Evolutionary conservation across 768 basidiomycete species (phyloP), one percentile per base, ranked within the genome.

Genomic region (Tylopilus subfusipes): DNA sequence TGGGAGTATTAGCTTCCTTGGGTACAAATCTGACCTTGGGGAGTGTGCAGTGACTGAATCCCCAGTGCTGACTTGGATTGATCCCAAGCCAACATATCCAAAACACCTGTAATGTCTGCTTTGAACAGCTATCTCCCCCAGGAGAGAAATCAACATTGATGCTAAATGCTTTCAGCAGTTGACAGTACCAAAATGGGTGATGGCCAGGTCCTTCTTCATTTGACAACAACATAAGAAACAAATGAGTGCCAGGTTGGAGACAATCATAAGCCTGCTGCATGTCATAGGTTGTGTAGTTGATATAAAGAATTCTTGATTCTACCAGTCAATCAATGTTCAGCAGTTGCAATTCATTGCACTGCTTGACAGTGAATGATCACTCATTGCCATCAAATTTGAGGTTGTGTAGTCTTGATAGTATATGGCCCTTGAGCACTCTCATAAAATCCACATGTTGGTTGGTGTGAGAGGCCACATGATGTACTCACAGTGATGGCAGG

Each of bases 111-210:
- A n/a, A n/a, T n/a, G n/a, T n/a, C n/a, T n/a, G n/a, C n/a, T n/a
- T n/a, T n/a, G n/a, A n/a, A n/a, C n/a, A n/a, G n/a, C n/a, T n/a
- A n/a, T n/a, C n/a, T n/a, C n/a, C n/a, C n/a, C n/a, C n/a, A n/a
- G n/a, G n/a, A n/a, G n/a, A n/a, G n/a, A n/a, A n/a, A n/a, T 25
- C 5, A 6, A 42, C 24, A 0, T 42, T 14, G 4, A 43, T 9
- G 18, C 3, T 0, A 18, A 43, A 29, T 2, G 16, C 14, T 18
- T 43, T 43, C 10, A 44, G 2, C 8, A 44, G 16, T 10, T 44
- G 25, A n/a, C 27, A 29, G n/a, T 57, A 50, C 48, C 55, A 56
- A 9, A 48, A 53, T 0, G 47, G 55, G 11, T 56, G 55, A 13
- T 2, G 5, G 1, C 42, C 9, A 0, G 50, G 8, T 10, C 33